Conservation (phyloP, 1,284 basidiomycete genomes). For the Salmacisia buchloeana region DNA sequence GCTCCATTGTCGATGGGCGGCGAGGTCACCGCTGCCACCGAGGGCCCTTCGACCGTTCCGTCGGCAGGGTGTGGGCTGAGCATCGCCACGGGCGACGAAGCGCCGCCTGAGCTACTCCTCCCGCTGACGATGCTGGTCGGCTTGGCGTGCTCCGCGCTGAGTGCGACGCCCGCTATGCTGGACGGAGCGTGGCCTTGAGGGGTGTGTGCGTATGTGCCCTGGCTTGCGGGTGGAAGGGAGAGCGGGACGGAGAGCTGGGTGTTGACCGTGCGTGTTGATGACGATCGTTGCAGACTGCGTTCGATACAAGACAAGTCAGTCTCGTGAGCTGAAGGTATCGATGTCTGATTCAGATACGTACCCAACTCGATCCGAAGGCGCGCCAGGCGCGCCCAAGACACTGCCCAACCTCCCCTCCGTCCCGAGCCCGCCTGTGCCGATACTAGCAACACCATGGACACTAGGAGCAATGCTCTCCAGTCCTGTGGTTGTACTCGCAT, state of each 20-base stretch:
- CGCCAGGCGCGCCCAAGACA: constrained; percentile 12
- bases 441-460: constrained; percentile 9
- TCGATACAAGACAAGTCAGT: neutral
- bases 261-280: constrained; percentile 39
- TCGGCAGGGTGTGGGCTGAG: too few relatives aligned
- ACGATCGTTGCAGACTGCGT: constrained; percentile 34
- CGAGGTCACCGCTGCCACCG: too few relatives aligned
- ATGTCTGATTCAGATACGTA: constrained; percentile 18
- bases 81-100: too few relatives aligned
- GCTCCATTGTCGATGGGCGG: too few relatives aligned
- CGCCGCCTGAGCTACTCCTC: too few relatives aligned
- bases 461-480: constrained; percentile 16
- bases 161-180: too few relatives aligned
- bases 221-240: constrained; percentile 13
- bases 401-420: neutral
- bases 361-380: constrained; percentile 16
- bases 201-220: too few relatives aligned
- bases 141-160: too few relatives aligned
- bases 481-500: constrained; percentile 32
- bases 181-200: too few relatives aligned
- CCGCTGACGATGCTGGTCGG: too few relatives aligned
- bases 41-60: too few relatives aligned
- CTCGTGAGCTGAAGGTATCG: neutral
- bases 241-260: constrained; percentile 40
- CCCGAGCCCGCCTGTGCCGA: neutral